Conservation (phyloP, 1,139 yeast species). For the Diutina mesorugosa region DNA sequence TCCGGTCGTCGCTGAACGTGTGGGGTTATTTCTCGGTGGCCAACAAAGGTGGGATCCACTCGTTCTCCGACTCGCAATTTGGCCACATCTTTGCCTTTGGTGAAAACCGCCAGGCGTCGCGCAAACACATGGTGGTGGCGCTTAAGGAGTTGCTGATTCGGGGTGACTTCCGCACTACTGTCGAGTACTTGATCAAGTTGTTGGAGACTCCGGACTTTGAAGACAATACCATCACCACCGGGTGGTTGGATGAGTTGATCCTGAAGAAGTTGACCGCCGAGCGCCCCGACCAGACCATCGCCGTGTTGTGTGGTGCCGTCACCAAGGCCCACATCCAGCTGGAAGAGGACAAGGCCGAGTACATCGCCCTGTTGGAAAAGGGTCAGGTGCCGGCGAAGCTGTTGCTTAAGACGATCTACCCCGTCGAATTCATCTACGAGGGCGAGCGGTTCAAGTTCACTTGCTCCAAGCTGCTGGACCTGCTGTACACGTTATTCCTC, state of each 20-base stretch:
- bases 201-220: slow-evolving; percentile 95
- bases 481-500: slow-evolving; percentile 75
- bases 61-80: slow-evolving; percentile 94
- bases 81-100: slow-evolving; percentile 99
- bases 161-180: slow-evolving; percentile 91
- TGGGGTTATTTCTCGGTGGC: slow-evolving; percentile 99
- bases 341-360: slow-evolving; percentile 58
- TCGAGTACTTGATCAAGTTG: slow-evolving; percentile 87
- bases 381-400: slow-evolving; percentile 90
- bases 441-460: slow-evolving; percentile 89
- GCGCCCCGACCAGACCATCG: slow-evolving; percentile 83
- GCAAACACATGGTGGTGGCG: slow-evolving; percentile 98
- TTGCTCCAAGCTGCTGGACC: slow-evolving; percentile 82
- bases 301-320: slow-evolving; percentile 95
- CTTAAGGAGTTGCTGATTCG: slow-evolving; percentile 90
- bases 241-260: slow-evolving; percentile 96
- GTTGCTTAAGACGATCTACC: slow-evolving; percentile 73
- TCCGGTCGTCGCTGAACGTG: slow-evolving; percentile 91
- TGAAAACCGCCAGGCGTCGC: slow-evolving; percentile 93
- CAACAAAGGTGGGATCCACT: slow-evolving; percentile 92
- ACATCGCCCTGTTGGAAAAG: slow-evolving; percentile 64
- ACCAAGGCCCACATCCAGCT: slow-evolving; percentile 82
- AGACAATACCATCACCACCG: slow-evolving; percentile 90
- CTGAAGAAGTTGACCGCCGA: slow-evolving; percentile 89
- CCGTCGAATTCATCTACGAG: slow-evolving; percentile 90